Evolutionary conservation across 202 grass and related monocot genomes (phyloP).

Genomic region (Setaria italica): DNA sequence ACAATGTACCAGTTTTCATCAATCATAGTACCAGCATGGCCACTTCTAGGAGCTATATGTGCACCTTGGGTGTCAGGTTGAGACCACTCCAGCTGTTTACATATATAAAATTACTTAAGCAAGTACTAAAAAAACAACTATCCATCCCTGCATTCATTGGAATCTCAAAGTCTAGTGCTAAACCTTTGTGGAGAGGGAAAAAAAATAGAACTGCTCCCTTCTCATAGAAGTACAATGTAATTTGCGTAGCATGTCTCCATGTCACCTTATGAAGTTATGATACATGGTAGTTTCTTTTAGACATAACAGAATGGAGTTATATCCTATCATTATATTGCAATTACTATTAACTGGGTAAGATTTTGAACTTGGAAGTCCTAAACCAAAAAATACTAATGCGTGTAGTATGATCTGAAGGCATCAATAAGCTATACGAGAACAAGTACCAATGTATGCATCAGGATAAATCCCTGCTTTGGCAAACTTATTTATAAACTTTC

Average conservation of each 20-base stretch:
- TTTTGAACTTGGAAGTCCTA: conserved; percentile 27
- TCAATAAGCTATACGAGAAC: conserved; percentile 21
- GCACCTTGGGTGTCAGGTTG: conserved; percentile 90
- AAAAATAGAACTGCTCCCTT: neutral
- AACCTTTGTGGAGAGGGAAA: conserved; percentile 13
- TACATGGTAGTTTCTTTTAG: conserved; percentile 29
- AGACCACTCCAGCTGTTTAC: conserved; percentile 93
- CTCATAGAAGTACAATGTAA: conserved; percentile 2
- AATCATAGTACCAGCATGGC: conserved; percentile 86
- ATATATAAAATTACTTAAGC: conserved; percentile 27
- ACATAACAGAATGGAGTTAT: conserved; percentile 32
- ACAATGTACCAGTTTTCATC: conserved; percentile 96
- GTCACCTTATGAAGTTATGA: conserved; percentile 1
- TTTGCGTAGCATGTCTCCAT: neutral
- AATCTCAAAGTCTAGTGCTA: conserved; percentile 7
- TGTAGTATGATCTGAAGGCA: neutral
- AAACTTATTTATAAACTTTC: neutral
- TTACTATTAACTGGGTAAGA: conserved; percentile 29
- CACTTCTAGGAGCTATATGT: conserved; percentile 85
- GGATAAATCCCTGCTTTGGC: neutral
- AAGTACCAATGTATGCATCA: neutral
- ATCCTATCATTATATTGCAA: conserved; percentile 8
- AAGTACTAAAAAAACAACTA: conserved; percentile 5
- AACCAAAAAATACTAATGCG: neutral
- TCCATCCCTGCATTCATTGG: neutral